These are phyloP conservation scores for Aristolochia fimbriata DNA, from an alignment of 164 flowering plant genomes.

Conservation along the genomic window DNA sequence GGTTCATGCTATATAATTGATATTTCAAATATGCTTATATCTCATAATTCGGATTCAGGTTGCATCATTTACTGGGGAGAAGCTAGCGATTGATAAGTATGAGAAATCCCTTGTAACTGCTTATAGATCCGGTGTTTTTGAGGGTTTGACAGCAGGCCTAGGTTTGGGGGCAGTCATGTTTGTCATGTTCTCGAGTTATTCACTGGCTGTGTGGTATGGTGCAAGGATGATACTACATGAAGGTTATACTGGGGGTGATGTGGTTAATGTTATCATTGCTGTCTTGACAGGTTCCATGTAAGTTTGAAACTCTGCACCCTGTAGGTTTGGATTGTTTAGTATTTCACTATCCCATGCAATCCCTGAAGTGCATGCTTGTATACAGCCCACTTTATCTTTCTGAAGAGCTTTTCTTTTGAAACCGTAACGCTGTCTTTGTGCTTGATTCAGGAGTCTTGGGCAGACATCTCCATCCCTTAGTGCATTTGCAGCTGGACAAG, in stretches of 20 bases:
- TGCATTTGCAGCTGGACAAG: conserved; percentile 67
- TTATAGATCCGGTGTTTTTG: conserved; percentile 45
- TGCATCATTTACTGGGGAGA: conserved; percentile 83
- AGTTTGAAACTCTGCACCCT: conserved; percentile 2
- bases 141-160: conserved; percentile 51
- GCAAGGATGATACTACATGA: conserved; percentile 52
- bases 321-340: too few relatives aligned
- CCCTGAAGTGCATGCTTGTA: too few relatives aligned
- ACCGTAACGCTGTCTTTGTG: too few relatives aligned
- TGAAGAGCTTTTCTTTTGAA: too few relatives aligned
- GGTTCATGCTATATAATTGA: not conserved
- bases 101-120: conserved; percentile 42
- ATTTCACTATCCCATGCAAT: too few relatives aligned
- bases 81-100: conserved; percentile 48
- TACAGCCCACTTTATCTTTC: too few relatives aligned
- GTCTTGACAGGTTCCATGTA: conserved; percentile 63
- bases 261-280: conserved; percentile 53
- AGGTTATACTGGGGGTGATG: conserved; percentile 61
- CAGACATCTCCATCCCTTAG: conserved; percentile 48
- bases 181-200: conserved; percentile 41
- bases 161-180: conserved; percentile 49
- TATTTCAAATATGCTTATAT: too few relatives aligned
- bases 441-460: conserved; percentile 38
- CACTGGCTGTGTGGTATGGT: conserved; percentile 71
- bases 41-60: conserved; percentile 31